Conservation (phyloP, 2,329 filamentous ascomycete species). For the Cladophialophora exuberans region DNA sequence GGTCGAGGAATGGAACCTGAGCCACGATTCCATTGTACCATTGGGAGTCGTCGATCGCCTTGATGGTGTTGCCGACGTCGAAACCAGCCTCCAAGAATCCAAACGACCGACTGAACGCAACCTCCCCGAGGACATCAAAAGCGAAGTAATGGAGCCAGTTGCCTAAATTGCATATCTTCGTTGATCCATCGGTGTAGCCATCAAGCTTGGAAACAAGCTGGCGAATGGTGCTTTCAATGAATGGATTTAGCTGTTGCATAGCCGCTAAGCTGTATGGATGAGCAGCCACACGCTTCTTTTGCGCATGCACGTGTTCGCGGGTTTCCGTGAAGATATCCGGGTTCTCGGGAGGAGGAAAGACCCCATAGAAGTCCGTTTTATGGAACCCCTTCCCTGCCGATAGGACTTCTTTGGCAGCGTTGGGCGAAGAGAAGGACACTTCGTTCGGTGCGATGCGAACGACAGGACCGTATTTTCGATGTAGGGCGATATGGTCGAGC, state of each 20-base stretch:
- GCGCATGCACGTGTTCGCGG: conserved; percentile 57
- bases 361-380: conserved; percentile 57
- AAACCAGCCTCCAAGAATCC: conserved; percentile 55
- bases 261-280: conserved; percentile 34
- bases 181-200: conserved; percentile 40
- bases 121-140: conserved; percentile 41
- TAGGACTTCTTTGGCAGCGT: conserved; percentile 50
- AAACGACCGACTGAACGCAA: conserved; percentile 49
- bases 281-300: conserved; percentile 54
- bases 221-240: conserved; percentile 45
- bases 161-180: conserved; percentile 50
- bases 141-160: conserved; percentile 42
- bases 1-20: conserved; percentile 49
- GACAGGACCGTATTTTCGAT: conserved; percentile 46
- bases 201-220: conserved; percentile 49
- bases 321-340: conserved; percentile 61
- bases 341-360: conserved; percentile 60
- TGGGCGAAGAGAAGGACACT: conserved; percentile 51
- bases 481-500: conserved; percentile 41
- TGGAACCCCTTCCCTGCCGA: conserved; percentile 56
- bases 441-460: conserved; percentile 55
- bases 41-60: conserved; percentile 44
- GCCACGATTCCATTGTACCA: conserved; percentile 37
- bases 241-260: conserved; percentile 33
- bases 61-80: conserved; percentile 57